These are phyloP conservation scores for Sphaerulina vaccinii DNA, from an alignment of 2,329 filamentous ascomycete species.

Conservation along the genomic window DNA sequence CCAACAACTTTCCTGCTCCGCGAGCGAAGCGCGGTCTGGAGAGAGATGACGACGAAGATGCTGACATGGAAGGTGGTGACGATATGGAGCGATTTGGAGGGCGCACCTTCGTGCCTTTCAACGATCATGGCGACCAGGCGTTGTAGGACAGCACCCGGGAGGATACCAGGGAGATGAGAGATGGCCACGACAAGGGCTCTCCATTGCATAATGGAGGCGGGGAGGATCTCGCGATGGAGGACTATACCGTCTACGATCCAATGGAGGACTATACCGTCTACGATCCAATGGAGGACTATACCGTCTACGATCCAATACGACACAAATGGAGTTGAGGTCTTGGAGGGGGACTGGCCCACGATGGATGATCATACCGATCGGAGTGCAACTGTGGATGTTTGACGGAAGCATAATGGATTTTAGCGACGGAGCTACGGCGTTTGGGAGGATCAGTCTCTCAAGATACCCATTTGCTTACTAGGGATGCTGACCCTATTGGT, in stretches of 20 bases:
- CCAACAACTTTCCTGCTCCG: neutral
- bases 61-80: slow-evolving; percentile 34
- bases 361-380: no score
- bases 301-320: no score
- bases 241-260: no score
- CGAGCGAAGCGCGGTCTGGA: slow-evolving; percentile 31
- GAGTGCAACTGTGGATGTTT: no score
- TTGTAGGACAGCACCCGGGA: neutral
- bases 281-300: no score
- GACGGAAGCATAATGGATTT: neutral
- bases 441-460: neutral
- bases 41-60: slow-evolving; percentile 33
- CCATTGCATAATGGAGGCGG: no score
- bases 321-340: no score
- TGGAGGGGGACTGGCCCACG: no score
- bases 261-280: no score
- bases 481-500: neutral
- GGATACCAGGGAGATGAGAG: neutral
- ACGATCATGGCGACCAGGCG: slow-evolving; percentile 14
- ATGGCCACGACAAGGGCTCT: neutral
- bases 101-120: slow-evolving; percentile 37
- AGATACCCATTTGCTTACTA: neutral
- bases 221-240: no score
- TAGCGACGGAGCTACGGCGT: neutral
- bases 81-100: slow-evolving; percentile 38